Conservation (phyloP, 331 rosid species). For the Arachis monticola region DNA sequence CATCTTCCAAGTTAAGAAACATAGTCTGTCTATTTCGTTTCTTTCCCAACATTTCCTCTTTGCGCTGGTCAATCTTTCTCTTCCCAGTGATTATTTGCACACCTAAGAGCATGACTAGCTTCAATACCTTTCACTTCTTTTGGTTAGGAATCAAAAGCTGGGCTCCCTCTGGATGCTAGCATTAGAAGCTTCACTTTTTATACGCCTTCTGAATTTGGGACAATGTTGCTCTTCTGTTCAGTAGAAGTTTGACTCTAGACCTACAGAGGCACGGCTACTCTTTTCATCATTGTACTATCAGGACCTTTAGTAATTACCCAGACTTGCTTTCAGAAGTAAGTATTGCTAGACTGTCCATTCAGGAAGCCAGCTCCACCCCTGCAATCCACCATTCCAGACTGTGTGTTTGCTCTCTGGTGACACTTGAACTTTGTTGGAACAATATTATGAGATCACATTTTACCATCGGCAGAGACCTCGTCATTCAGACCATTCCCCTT, state of each 20-base stretch:
- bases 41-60: constrained; percentile 94
- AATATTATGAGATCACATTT: constrained; percentile 52
- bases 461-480: constrained; percentile 70
- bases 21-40: constrained; percentile 93
- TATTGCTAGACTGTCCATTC: constrained; percentile 53
- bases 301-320: constrained; percentile 45
- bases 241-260: constrained; percentile 51
- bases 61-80: constrained; percentile 85
- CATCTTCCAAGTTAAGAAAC: constrained; percentile 97
- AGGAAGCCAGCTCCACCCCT: constrained; percentile 43
- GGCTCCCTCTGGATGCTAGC: constrained; percentile 80
- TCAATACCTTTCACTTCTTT: constrained; percentile 88
- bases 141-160: constrained; percentile 59
- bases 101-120: constrained; percentile 79
- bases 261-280: constrained; percentile 52
- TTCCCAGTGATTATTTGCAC: constrained; percentile 83
- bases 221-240: constrained; percentile 56
- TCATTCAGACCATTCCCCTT: constrained; percentile 99
- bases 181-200: constrained; percentile 58
- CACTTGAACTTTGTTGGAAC: constrained; percentile 49
- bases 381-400: constrained; percentile 47
- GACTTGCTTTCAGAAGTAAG: constrained; percentile 53
- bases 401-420: constrained; percentile 55
- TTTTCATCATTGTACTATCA: constrained; percentile 53
- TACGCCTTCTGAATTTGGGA: constrained; percentile 61